Base-by-base conservation (phyloP, 2,329 filamentous ascomycete genomes). In the Fusarium falciforme region DNA sequence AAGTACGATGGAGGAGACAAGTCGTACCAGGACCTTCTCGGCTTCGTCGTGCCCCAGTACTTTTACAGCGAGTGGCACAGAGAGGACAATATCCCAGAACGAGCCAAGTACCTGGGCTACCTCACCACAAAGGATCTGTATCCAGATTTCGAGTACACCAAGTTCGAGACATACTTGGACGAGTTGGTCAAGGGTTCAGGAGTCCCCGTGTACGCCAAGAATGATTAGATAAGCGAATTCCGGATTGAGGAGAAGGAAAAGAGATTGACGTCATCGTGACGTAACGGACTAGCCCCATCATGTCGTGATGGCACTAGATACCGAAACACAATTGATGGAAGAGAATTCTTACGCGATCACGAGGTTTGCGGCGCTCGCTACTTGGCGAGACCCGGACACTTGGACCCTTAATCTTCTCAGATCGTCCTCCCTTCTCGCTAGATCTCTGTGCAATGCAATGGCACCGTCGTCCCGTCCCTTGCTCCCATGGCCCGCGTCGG, bases 31-130 rank as follows among this genome's bases (percentile, higher is more conserved):
- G 55, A 44, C 11, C 14, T 74, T 16, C 25, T 52, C 7, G 60
- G 44, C 1, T 49, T 74, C 16, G 62, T 59, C 16, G n/a, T 14
- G 12, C 67, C 64, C 8, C 71, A 74, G 40, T 74, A 73, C 31
- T 52, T 72, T n/a, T 27, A 60, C 25, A 72, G 67, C 44, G 68
- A 75, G 42, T 71, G 72, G 72, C 65, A 70, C 16, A 72, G 72
- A 12, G 64, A 68, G 17, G 72, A 74, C 14, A 74, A 74, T 10
- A 47, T 74, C 11, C 72, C 72, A 2, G 72, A 72, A 29, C 25
- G 22, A 2, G 72, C 72, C 16, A 55, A 64, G 17, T 70, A 70
- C 12, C 27, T 75, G 6, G 72, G 72, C 5, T 74, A 74, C 25
- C 64, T 74, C 40, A 58, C 22, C 25, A 33, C 36, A 16, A 72